Conservation (phyloP, 257 asterid genomes). For the Petrea volubilis region DNA sequence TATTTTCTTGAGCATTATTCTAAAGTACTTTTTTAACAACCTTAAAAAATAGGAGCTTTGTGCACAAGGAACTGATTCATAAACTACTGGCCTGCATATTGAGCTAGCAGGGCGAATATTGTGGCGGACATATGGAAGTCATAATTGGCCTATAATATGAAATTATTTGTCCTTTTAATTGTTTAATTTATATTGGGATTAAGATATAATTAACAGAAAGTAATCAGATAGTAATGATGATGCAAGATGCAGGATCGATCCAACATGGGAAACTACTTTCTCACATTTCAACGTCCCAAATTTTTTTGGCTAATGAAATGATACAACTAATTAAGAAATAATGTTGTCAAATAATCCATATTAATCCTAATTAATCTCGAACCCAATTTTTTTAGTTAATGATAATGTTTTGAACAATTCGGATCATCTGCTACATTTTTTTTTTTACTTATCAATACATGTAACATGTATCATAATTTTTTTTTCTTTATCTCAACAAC, state of each 20-base stretch:
- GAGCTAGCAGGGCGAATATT: not conserved
- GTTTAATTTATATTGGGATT: constrained; percentile 4
- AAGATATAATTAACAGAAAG: not conserved
- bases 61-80: not conserved
- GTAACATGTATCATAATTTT: no score
- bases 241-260: constrained; percentile 28
- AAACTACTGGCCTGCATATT: not conserved
- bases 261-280: constrained; percentile 1
- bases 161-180: constrained; percentile 22
- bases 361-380: no score
- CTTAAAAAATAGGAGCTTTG: not conserved
- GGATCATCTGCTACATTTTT: no score
- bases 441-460: no score
- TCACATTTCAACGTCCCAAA: constrained; percentile 2
- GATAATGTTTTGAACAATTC: no score
- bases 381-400: no score
- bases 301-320: not conserved
- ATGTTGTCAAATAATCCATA: no score
- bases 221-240: constrained; percentile 24
- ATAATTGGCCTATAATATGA: constrained; percentile 20
- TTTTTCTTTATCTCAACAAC: no score
- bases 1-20: not conserved
- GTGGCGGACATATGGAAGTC: constrained; percentile 15
- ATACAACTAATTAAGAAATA: no score
- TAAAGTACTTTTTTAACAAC: not conserved